Evolutionary conservation across 78 protist genomes (phyloP).

Genomic region (Emiliania huxleyi): DNA sequence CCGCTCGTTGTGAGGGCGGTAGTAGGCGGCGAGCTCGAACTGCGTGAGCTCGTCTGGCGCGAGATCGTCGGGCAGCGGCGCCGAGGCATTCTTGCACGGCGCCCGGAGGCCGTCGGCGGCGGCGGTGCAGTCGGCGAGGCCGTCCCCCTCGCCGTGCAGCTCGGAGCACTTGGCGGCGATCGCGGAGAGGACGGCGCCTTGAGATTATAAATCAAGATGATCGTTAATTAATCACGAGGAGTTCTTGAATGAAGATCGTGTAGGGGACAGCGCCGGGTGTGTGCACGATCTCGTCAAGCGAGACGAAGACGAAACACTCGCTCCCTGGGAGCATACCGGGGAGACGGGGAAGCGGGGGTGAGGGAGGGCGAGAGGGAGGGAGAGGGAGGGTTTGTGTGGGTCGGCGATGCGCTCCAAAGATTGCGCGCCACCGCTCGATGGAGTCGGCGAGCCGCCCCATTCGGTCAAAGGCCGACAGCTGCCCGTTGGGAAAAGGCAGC

Average conservation of each 20-base stretch:
- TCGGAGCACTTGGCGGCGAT: not conserved
- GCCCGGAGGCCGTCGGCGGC: not conserved
- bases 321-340: not conserved
- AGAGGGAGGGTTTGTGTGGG: not conserved
- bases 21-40: not conserved
- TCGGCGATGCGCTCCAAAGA: not conserved
- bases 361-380: not conserved
- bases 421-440: not conserved
- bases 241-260: too few relatives aligned
- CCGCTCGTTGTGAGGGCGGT: constrained; percentile 2
- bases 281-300: not conserved
- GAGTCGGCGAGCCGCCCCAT: not conserved
- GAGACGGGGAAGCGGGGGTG: not conserved
- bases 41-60: not conserved
- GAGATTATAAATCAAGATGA: too few relatives aligned
- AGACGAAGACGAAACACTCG: not conserved
- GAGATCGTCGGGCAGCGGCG: not conserved
- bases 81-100: not conserved
- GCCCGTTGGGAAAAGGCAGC: not conserved
- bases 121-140: not conserved
- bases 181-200: not conserved
- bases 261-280: not conserved
- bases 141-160: not conserved
- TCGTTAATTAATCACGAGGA: too few relatives aligned
- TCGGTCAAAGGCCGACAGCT: not conserved